Conservation (phyloP, 345 rosid species). For the Cardamine resedifolia region DNA sequence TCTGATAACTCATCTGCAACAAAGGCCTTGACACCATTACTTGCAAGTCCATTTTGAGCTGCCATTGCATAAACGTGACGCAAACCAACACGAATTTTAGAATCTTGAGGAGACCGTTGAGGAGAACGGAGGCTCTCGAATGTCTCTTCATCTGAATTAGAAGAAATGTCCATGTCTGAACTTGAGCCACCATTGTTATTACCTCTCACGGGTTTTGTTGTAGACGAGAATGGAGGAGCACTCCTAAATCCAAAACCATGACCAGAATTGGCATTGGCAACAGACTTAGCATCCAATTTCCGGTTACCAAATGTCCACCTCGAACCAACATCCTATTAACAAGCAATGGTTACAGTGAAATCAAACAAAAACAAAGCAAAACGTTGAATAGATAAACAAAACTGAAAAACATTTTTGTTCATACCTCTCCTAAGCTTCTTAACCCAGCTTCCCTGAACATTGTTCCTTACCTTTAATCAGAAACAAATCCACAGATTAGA, state of each 20-base stretch:
- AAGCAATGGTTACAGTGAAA: not conserved
- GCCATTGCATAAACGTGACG: constrained; percentile 30
- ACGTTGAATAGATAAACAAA: not conserved
- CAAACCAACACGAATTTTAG: constrained; percentile 31
- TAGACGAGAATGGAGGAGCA: constrained; percentile 46
- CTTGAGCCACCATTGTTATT: constrained; percentile 45
- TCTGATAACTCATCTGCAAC: constrained; percentile 53
- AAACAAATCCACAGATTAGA: not conserved
- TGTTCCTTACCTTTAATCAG: not conserved
- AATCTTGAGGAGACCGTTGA: constrained; percentile 63
- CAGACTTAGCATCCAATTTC: constrained; percentile 37
- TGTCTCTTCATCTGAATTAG: constrained; percentile 65
- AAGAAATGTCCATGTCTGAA: constrained; percentile 64
- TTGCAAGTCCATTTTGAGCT: constrained; percentile 31
- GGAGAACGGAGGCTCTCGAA: constrained; percentile 43
- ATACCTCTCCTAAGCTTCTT: constrained; percentile 37
- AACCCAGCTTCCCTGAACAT: constrained; percentile 39
- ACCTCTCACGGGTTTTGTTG: constrained; percentile 37
- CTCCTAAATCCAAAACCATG: constrained; percentile 39
- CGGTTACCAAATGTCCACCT: constrained; percentile 32
- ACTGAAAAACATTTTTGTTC: not conserved
- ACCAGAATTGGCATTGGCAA: constrained; percentile 35
- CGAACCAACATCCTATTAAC: constrained; percentile 37
- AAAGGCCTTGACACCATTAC: constrained; percentile 35
- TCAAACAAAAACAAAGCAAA: not conserved